Conservation (phyloP, 2,329 filamentous ascomycete species). For the Ramularia collo-cygni region DNA sequence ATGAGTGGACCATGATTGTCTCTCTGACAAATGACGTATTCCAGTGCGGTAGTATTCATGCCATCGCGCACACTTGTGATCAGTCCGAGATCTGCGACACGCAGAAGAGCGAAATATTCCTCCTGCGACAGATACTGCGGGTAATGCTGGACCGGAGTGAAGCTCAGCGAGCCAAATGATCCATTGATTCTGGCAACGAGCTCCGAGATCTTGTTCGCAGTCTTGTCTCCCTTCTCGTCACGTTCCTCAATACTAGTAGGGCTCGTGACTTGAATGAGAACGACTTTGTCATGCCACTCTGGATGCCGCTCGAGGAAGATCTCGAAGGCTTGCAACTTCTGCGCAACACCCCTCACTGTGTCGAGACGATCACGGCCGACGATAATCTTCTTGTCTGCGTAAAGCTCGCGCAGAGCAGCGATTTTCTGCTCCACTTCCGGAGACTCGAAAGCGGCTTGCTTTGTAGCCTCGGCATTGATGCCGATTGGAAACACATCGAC, state of each 20-base stretch:
- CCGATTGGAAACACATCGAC: slow-evolving; percentile 93
- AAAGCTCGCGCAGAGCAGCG: slow-evolving; percentile 64
- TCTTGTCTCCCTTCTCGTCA: slow-evolving; percentile 69
- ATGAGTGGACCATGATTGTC: slow-evolving; percentile 82
- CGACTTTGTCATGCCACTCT: slow-evolving; percentile 85
- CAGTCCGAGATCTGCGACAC: slow-evolving; percentile 81
- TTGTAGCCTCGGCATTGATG: slow-evolving; percentile 77
- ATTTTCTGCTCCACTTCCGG: slow-evolving; percentile 66
- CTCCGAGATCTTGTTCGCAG: slow-evolving; percentile 82
- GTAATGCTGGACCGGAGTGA: slow-evolving; percentile 88
- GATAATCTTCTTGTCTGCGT: slow-evolving; percentile 88
- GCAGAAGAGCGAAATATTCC: slow-evolving; percentile 91
- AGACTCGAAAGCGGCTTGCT: slow-evolving; percentile 62
- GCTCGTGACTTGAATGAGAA: slow-evolving; percentile 91
- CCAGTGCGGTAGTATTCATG: slow-evolving; percentile 95
- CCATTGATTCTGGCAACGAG: slow-evolving; percentile 90
- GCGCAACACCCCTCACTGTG: slow-evolving; percentile 85
- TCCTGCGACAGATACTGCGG: slow-evolving; percentile 84
- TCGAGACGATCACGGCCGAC: slow-evolving; percentile 92
- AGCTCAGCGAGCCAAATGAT: slow-evolving; percentile 77
- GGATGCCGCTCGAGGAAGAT: slow-evolving; percentile 84
- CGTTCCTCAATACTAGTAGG: slow-evolving; percentile 59
- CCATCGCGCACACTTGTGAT: slow-evolving; percentile 95
- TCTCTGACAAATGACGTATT: slow-evolving; percentile 89
- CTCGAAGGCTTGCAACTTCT: slow-evolving; percentile 92